Evolutionary conservation across 75 land plant species (phyloP), one percentile per base, ranked within the genome.

Genomic region (Picea sitchensis): DNA sequence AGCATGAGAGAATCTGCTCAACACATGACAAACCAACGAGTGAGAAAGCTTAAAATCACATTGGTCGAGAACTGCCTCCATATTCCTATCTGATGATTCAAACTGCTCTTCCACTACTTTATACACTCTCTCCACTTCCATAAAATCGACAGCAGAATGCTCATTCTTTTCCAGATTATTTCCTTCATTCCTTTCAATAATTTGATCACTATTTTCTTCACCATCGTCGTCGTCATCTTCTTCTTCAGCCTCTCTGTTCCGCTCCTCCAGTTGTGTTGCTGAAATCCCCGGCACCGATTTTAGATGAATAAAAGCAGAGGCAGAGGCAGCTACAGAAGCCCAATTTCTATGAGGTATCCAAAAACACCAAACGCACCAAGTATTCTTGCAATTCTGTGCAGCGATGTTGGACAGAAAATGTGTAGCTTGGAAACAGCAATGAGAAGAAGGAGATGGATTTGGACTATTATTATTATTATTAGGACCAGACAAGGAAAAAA

Each of bases 21-120:
- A 79, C 7, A 91, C 93, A 38, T 65, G 85, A 44, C 85, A 71
- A 20, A 91, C 84, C 57, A 91, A 78, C 17, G 75, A 80, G 78
- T 75, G 83, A 3, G 82, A 78, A 38, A 89, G 81, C 44, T 77
- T 58, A 23, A 89, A 76, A 44, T 47, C 61, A 58, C 79, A 87
- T 75, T 87, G 86, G 65, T 89, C 84, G 18, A 91, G 84, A 71
- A 87, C 87, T 3, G 80, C 89, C 58, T 91, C 93, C 93, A 91
- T 91, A 75, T 85, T 89, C 36, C 89, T 30, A 74, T 91, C 93
- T n/a, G 81, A 59, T 0, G 80, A 79, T 9, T 51, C 56, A 85
- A 91, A 89, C 83, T 83, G 76, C 23, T 91, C 91, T 23, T 85
- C 89, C 32, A 89, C 82, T 15, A 91, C 79, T 79, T 85, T 91